A percentile compares a stretch with the other conserved stretches of the same genome.
These are phyloP conservation scores for Rehmannia glutinosa DNA, from an alignment of 257 asterid species.

Conservation along the genomic window DNA sequence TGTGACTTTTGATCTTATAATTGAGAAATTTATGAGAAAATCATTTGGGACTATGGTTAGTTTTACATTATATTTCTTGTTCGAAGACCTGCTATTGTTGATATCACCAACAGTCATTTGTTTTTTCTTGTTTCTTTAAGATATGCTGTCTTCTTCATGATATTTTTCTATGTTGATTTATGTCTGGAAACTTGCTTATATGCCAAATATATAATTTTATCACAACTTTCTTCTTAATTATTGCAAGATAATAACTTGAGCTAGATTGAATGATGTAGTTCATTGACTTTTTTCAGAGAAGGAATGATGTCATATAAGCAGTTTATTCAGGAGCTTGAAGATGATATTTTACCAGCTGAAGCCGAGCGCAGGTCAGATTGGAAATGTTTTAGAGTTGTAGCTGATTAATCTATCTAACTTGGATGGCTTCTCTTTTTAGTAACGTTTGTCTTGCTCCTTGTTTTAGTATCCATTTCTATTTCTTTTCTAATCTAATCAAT, in stretches of 20 bases:
- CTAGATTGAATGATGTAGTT: constrained; percentile 10
- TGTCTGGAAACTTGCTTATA: constrained; percentile 2
- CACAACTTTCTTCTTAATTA: background rate
- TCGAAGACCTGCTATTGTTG: background rate
- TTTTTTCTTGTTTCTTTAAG: background rate
- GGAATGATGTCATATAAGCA: constrained; percentile 99
- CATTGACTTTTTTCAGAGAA: constrained; percentile 51
- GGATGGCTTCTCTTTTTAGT: background rate
- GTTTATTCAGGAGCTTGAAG: constrained; percentile 99
- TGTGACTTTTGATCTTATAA: background rate
- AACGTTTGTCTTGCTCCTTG: background rate
- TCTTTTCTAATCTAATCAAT: constrained; percentile 15
- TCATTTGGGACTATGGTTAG: no score
- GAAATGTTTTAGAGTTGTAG: constrained; percentile 9
- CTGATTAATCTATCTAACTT: constrained; percentile 9
- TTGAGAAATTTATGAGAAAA: no score
- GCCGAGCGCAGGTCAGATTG: constrained; percentile 87
- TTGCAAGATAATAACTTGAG: background rate
- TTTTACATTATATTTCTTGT: no score
- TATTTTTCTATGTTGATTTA: constrained; percentile 3
- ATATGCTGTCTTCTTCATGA: background rate
- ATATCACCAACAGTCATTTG: no score
- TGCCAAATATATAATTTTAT: background rate
- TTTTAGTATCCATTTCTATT: constrained; percentile 12
- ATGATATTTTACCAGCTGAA: constrained; percentile 91